These are phyloP conservation scores for Elymus sibiricus DNA, from an alignment of 176 grass and related monocot species.

Conservation along the genomic window DNA sequence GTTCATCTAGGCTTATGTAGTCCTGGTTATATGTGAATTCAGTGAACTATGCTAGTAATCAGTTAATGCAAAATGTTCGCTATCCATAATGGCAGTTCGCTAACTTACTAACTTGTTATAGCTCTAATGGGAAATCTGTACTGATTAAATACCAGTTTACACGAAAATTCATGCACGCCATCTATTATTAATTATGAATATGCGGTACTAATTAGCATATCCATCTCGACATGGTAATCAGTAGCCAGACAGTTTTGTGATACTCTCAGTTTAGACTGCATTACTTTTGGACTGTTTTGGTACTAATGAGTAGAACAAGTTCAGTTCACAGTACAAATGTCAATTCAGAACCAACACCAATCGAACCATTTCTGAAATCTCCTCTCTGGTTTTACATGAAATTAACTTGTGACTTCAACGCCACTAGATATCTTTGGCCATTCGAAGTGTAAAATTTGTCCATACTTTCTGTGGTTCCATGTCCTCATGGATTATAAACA, in stretches of 20 bases:
- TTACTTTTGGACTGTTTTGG: too few species aligned
- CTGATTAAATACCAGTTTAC: background rate
- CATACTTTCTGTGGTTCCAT: background rate
- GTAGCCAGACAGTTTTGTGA: background rate
- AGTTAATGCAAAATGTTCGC: slow-evolving; percentile 3
- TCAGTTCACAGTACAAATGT: background rate
- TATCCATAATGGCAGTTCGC: background rate
- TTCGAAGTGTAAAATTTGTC: background rate
- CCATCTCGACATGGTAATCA: background rate
- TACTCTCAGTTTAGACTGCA: background rate
- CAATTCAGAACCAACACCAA: background rate
- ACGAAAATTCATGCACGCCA: background rate
- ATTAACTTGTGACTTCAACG: background rate
- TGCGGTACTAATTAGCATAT: background rate
- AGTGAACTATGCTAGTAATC: background rate
- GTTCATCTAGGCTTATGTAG: background rate
- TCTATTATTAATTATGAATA: background rate
- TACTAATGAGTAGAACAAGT: background rate
- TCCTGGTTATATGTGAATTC: background rate
- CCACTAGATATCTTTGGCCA: background rate
- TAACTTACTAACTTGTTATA: background rate
- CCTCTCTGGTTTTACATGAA: background rate
- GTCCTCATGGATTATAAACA: background rate
- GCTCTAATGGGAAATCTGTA: background rate
- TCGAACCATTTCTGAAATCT: background rate